A percentile compares a stretch with the other conserved stretches of the same genome.
Evolutionary conservation across 1,139 yeast genomes (phyloP).

Genomic region (Candida sanyaensis): DNA sequence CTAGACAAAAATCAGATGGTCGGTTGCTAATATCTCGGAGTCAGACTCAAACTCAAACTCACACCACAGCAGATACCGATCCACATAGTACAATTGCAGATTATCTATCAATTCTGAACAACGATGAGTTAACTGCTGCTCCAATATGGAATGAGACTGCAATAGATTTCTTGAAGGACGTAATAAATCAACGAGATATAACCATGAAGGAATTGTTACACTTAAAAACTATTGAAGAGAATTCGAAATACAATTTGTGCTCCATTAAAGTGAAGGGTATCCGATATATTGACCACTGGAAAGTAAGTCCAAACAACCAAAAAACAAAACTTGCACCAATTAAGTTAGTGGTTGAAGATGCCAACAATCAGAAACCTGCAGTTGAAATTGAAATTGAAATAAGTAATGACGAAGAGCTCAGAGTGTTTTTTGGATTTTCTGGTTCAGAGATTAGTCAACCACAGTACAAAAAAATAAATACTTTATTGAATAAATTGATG

Average conservation of each 20-base stretch:
- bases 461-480: constrained; percentile 4
- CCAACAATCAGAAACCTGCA: neutral
- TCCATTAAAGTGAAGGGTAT: constrained; percentile 20
- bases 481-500: neutral
- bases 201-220: neutral
- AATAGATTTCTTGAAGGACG: neutral
- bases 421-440: constrained; percentile 25
- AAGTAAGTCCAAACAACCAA: constrained; percentile 31
- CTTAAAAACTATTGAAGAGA: neutral
- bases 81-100: too few species aligned
- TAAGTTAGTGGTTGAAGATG: constrained; percentile 22
- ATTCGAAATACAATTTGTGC: neutral
- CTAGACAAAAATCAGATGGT: neutral
- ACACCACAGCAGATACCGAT: too few species aligned
- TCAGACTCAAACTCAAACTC: neutral
- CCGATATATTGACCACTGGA: constrained; percentile 22
- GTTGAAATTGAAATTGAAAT: constrained; percentile 27
- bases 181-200: neutral
- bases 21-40: too few species aligned
- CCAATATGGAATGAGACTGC: neutral
- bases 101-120: too few species aligned
- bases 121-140: neutral
- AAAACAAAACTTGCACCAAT: constrained; percentile 30
- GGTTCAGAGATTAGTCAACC: constrained; percentile 31
- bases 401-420: constrained; percentile 25